Conservation (phyloP, 768 basidiomycete genomes). For the Mycena indigotica region DNA sequence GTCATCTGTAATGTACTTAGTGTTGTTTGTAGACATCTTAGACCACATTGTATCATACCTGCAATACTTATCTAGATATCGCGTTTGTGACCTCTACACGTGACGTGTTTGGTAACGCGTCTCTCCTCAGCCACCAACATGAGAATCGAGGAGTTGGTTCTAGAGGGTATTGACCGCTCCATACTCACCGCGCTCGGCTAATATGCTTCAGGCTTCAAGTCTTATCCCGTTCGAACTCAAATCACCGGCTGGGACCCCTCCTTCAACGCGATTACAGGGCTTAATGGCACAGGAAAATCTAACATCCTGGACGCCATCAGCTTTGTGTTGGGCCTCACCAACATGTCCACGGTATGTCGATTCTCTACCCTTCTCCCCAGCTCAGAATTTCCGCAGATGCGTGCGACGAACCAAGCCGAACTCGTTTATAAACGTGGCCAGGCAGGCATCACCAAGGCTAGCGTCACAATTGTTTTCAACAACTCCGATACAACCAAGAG, state of each 20-base stretch:
- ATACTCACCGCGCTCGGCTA: neutral
- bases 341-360: slow-evolving; percentile 87
- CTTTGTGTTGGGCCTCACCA: slow-evolving; percentile 97
- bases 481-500: slow-evolving; percentile 87
- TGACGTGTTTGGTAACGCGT: neutral
- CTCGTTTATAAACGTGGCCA: slow-evolving; percentile 99
- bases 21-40: neutral
- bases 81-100: neutral
- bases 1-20: slow-evolving; percentile 3
- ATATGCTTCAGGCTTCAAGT: slow-evolving; percentile 80
- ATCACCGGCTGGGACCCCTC: slow-evolving; percentile 97
- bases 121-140: slow-evolving; percentile 42
- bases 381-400: slow-evolving; percentile 58
- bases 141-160: slow-evolving; percentile 93
- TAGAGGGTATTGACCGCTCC: slow-evolving; percentile 69
- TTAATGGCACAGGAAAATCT: slow-evolving; percentile 96
- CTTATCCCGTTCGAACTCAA: slow-evolving; percentile 93
- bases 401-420: slow-evolving; percentile 93
- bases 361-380: neutral
- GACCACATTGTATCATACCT: neutral
- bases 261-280: slow-evolving; percentile 97
- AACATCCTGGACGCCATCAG: slow-evolving; percentile 99
- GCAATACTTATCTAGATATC: neutral
- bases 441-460: slow-evolving; percentile 94
- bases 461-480: slow-evolving; percentile 98